Base-by-base conservation (phyloP, 1,284 basidiomycete species). In the Cryptococcus neoformans region DNA sequence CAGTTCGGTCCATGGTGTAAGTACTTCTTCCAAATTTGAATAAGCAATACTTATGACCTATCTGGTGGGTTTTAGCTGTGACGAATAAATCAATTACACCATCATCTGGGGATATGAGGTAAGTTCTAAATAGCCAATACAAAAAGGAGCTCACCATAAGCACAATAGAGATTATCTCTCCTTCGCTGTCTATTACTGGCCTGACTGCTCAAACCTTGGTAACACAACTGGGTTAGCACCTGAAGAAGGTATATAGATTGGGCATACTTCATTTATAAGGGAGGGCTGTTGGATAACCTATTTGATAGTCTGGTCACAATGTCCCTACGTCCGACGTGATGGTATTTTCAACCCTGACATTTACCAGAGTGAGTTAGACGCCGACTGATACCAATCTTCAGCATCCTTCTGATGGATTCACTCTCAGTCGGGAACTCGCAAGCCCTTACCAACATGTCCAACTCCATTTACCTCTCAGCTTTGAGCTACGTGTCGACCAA, bases 301-400 rank as follows among this genome's bases (percentile, higher is more conserved):
- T 35, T 1, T 47, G 6, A 9, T 40, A 69, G 69, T 69, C 6
- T 87, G 85, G 84, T 80, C 73, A 16, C 81, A 77, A 16, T 88
- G 86, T 67, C 75, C 78, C 3, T 88, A 87, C 65, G 75, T 79
- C 48, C 63, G 68, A 17, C 77, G 79, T 4, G 86, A 88, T 62
- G 87, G 87, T 14, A 64, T 80, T 57, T 82, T 86, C 65, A 88
- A 88, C 68, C 85, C 86, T 0, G 87, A 88, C 60, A 83, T 81
- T 3, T 80, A 81, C 11, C 71, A 34, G 17, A 37, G 48, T 39
- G 12, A 49, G 48, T 16, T 12, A n/a, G n/a, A n/a, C n/a, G n/a
- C n/a, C n/a, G n/a, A n/a, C n/a, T n/a, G n/a, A 36, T 14, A 12
- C 48, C n/a, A 39, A 8, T 10, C 48, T 9, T 49, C 21, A 9